Evolutionary conservation across 2,329 filamentous ascomycete species (phyloP).

Genomic region (Fusarium lateritium): DNA sequence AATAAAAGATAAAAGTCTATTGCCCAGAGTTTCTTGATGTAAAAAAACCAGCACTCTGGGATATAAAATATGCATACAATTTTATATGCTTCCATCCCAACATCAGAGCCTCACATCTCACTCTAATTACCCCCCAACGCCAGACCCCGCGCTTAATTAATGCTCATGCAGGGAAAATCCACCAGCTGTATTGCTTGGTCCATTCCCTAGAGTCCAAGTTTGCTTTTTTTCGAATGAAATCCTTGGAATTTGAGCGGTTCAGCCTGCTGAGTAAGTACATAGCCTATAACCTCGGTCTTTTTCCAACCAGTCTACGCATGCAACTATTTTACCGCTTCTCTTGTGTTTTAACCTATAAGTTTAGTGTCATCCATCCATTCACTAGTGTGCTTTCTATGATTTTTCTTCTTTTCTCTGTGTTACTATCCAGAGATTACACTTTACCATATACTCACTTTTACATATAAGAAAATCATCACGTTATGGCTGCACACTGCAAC

Average conservation of each 20-base stretch:
- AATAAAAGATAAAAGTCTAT: background rate
- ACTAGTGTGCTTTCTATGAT: slow-evolving; percentile 26
- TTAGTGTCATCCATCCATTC: slow-evolving; percentile 26
- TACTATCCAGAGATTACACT: slow-evolving; percentile 5
- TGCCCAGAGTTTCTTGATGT: background rate
- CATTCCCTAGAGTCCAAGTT: slow-evolving; percentile 20
- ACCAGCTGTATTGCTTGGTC: slow-evolving; percentile 11
- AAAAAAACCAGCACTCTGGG: background rate
- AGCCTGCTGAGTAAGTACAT: slow-evolving; percentile 39
- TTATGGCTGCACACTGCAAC: slow-evolving; percentile 24
- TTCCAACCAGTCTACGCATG: slow-evolving; percentile 18
- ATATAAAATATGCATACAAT: background rate
- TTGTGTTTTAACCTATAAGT: slow-evolving; percentile 33
- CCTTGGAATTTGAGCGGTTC: slow-evolving; percentile 35
- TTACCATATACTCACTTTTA: slow-evolving; percentile 8
- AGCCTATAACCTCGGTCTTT: slow-evolving; percentile 40
- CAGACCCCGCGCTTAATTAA: slow-evolving; percentile 29
- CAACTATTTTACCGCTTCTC: slow-evolving; percentile 37
- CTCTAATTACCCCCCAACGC: slow-evolving; percentile 16
- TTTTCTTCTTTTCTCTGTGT: slow-evolving; percentile 16
- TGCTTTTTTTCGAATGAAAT: slow-evolving; percentile 34
- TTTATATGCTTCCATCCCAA: background rate
- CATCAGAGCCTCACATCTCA: slow-evolving; percentile 29
- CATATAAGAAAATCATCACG: slow-evolving; percentile 4
- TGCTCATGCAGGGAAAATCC: slow-evolving; percentile 20